Evolutionary conservation across 2,329 filamentous ascomycete species (phyloP).

Genomic region (Harringtonia aguacate): DNA sequence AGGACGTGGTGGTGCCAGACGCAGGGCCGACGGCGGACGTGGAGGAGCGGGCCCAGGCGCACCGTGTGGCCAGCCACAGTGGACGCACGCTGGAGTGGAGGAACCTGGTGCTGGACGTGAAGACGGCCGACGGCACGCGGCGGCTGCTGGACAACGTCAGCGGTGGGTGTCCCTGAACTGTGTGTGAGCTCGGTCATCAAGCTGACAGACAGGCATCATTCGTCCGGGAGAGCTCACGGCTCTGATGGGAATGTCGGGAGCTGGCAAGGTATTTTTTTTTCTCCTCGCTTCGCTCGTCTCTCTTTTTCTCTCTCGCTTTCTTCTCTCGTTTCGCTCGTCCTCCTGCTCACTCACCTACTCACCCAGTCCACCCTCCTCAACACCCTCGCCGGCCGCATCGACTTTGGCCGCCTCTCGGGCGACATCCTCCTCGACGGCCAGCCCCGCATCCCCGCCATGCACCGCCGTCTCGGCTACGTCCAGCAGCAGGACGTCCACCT

Average conservation of each 20-base stretch:
- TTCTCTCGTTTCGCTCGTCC: too few species aligned
- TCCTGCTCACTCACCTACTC: too few species aligned
- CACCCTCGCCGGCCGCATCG: not conserved
- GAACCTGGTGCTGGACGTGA: not conserved
- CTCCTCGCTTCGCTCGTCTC: too few species aligned
- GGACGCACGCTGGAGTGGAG: not conserved
- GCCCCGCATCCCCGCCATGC: not conserved
- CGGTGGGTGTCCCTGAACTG: too few species aligned
- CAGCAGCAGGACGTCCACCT: slow-evolving; percentile 1
- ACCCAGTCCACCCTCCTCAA: slow-evolving; percentile 1
- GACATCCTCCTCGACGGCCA: not conserved
- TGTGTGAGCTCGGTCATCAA: too few species aligned
- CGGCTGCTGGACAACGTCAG: not conserved
- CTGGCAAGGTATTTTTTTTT: not conserved
- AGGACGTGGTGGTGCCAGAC: not conserved
- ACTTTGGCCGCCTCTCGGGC: not conserved
- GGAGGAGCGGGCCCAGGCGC: not conserved
- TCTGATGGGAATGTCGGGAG: slow-evolving; percentile 1
- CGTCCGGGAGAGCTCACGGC: not conserved
- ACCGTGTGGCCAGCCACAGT: not conserved
- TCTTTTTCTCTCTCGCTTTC: too few species aligned
- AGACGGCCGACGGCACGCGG: not conserved
- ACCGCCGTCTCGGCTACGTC: not conserved
- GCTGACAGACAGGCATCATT: not conserved
- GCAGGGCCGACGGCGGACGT: not conserved